phyloP scores from a whole-genome alignment of 2,329 filamentous ascomycete species.

The Westerdykella aurantiaca region DNA sequence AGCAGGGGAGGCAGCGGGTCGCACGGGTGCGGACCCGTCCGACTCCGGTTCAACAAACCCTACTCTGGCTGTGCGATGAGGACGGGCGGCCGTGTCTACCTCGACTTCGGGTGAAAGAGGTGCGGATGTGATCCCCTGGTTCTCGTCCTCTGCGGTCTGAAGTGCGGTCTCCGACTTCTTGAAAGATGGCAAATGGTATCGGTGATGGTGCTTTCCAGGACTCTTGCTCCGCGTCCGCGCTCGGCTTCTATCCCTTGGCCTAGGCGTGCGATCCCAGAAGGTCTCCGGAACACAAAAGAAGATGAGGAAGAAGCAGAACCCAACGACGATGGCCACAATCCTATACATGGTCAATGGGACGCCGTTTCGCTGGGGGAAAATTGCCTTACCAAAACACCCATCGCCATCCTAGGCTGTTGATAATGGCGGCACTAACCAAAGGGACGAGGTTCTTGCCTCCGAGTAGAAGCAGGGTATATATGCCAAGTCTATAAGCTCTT shows the following conservation, averaged over 20 bases:
- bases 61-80: conserved; percentile 44
- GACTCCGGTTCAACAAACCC: conserved; percentile 44
- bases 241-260: conserved; percentile 37
- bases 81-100: conserved; percentile 5
- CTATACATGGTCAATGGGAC: conserved; percentile 35
- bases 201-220: conserved; percentile 24
- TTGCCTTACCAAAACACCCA: conserved; percentile 78
- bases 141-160: neutral
- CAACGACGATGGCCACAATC: conserved; percentile 78
- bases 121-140: neutral
- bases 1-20: neutral
- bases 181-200: conserved; percentile 19
- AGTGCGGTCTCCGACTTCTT: neutral
- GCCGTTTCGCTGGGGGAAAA: neutral
- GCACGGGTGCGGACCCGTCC: neutral
- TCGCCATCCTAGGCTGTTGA: conserved; percentile 72
- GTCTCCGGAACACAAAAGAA: conserved; percentile 93
- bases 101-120: neutral
- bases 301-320: conserved; percentile 61
- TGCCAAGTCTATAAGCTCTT: conserved; percentile 83
- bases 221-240: conserved; percentile 27
- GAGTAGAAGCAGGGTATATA: conserved; percentile 83
- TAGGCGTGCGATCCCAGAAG: conserved; percentile 84
- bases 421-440: conserved; percentile 78
- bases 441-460: conserved; percentile 90